Percentiles rank a stretch among this genome's conserved stretches.
These are phyloP conservation scores for Multifurca ochricompacta DNA, from an alignment of 768 basidiomycete genomes.

Conservation along the genomic window DNA sequence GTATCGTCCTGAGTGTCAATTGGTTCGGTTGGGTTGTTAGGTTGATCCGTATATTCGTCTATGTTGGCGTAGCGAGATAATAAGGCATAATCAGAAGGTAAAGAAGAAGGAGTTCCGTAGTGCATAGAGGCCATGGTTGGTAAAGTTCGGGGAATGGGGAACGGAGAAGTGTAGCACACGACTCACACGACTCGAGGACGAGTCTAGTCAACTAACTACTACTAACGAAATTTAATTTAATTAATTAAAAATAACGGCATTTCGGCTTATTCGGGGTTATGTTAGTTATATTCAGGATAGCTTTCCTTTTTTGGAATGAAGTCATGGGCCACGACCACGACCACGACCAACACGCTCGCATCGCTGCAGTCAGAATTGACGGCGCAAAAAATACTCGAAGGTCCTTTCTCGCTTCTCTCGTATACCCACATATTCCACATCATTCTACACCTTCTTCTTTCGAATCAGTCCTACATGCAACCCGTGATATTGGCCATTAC, in stretches of 20 bases:
- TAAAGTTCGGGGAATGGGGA: neutral
- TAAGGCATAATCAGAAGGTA: conserved; percentile 60
- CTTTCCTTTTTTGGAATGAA: conserved; percentile 1
- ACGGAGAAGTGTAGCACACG: neutral
- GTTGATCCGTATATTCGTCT: conserved; percentile 8
- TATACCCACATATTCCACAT: conserved; percentile 52
- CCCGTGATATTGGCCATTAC: conserved; percentile 55
- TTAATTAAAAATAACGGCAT: too few relatives aligned
- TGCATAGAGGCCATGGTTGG: conserved; percentile 39
- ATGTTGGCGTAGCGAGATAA: conserved; percentile 38
- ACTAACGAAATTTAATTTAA: too few relatives aligned
- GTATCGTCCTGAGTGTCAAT: neutral
- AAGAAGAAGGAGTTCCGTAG: conserved; percentile 41
- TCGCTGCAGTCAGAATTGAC: conserved; percentile 75
- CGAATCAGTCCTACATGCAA: conserved; percentile 60
- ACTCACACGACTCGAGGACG: too few relatives aligned
- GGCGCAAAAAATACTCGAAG: conserved; percentile 68
- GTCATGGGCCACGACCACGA: conserved; percentile 25
- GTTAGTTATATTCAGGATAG: too few relatives aligned
- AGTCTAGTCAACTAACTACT: too few relatives aligned
- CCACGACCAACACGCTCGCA: conserved; percentile 52
- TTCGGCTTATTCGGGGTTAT: too few relatives aligned
- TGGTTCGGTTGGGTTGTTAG: neutral
- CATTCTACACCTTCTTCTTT: conserved; percentile 34
- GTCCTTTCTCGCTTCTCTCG: conserved; percentile 73